These are phyloP conservation scores for Gaeumannomyces sp. DNA, from an alignment of 2,329 filamentous ascomycete genomes.

Conservation along the genomic window DNA sequence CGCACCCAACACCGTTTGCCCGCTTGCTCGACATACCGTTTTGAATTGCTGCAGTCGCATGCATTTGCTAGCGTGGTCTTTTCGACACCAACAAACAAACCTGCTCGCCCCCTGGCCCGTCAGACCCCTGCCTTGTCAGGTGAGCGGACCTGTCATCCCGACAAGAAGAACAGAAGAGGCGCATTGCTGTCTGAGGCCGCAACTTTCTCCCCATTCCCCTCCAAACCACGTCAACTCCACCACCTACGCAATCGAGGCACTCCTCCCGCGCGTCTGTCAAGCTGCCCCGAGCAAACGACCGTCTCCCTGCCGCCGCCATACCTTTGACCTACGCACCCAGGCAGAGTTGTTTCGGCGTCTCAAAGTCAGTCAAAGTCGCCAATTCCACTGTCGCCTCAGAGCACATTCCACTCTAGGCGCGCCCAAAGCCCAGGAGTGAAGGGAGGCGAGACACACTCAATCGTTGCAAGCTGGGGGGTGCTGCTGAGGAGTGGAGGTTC, in stretches of 20 bases:
- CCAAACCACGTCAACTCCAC: conserved; percentile 3
- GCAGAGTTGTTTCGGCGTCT: no score
- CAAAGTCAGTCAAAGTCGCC: no score
- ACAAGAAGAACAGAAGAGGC: not conserved
- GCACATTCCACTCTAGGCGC: not conserved
- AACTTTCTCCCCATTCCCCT: conserved; percentile 10
- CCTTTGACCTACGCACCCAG: no score
- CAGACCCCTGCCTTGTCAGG: not conserved
- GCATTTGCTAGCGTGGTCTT: not conserved
- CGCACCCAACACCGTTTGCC: not conserved
- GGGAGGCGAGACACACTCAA: not conserved
- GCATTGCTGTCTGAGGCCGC: conserved; percentile 14
- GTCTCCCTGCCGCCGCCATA: conserved; percentile 3
- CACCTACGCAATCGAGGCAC: not conserved
- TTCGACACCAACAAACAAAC: no score
- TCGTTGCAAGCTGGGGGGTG: not conserved
- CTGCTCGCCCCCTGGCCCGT: not conserved
- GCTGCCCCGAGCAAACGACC: not conserved
- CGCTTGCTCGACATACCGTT: not conserved
- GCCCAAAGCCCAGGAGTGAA: no score
- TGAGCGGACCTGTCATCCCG: not conserved
- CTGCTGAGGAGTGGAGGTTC: not conserved
- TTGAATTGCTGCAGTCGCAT: not conserved
- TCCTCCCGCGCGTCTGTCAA: not conserved
- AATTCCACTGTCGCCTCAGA: not conserved